Evolutionary conservation across 83 land plant genomes (phyloP), one percentile per base, ranked within the genome.

Genomic region (Diphasiastrum complanatum): DNA sequence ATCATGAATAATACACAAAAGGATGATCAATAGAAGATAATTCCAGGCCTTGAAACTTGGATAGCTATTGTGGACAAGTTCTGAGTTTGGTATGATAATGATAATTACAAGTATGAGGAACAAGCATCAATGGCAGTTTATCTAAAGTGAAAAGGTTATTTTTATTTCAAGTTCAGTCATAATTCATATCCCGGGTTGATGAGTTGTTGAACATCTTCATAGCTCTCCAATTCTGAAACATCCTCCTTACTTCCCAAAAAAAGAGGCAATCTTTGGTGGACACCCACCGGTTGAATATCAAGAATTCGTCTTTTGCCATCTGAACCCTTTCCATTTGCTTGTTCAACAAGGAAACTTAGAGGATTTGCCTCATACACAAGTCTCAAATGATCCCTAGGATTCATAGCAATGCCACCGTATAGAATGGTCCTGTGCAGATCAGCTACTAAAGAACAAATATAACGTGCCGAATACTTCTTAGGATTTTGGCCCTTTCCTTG

Each of bases 331-430:
- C 98, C 98, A 1, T 88, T 91, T 24, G 96, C 91, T 65, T 92
- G 83, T 67, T 92, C 96, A 14, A 79, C 85, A 28, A 92, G 81
- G 59, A 83, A 89, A 67, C 96, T 85, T 52, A 92, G 84, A 3
- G 98, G 98, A 63, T 89, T 92, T 27, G 85, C 98, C 60, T 92
- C 98, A 55, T 92, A 92, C 20, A 92, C 85, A 5, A 92, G 66
- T 22, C 98, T 78, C 45, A 92, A 74, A 78, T 92, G 98, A 30
- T 64, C 77, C 61, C 98, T 77, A 24, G 98, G 98, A 61, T 92
- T 92, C 98, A 92, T 92, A 18, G 82, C 91, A 20, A 92, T 63
- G 34, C 98, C 98, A 51, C 98, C 98, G 67, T 92, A 92, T 45
- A 92, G 46, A 25, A 92, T 72, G 12, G 98, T 92, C 4, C 96